phyloP scores from a whole-genome alignment of 1,139 yeast genomes.

The Sugiyamaella xylanicola region DNA sequence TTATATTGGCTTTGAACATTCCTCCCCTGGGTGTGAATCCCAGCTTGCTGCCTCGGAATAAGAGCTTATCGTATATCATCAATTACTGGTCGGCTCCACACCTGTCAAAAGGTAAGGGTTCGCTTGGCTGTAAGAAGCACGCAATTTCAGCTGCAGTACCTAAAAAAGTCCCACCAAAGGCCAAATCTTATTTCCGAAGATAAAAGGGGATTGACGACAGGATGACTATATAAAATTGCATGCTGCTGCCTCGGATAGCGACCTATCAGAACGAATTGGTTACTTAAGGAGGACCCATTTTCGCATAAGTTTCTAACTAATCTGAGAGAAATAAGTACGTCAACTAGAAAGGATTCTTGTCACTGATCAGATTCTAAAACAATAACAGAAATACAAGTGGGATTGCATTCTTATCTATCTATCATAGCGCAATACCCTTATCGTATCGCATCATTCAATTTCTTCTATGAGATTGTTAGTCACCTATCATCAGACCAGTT shows the following conservation, averaged over 20 bases:
- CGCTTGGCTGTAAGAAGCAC: constrained; percentile 1
- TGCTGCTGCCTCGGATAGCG: background rate
- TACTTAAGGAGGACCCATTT: no score
- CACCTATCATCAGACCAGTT: background rate
- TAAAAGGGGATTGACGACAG: background rate
- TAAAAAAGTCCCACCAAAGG: background rate
- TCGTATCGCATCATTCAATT: constrained; percentile 4
- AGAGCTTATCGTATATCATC: no score
- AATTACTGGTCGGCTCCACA: no score
- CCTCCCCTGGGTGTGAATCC: no score
- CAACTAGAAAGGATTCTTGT: no score
- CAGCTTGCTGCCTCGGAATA: no score
- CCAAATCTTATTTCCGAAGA: background rate
- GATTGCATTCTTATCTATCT: background rate
- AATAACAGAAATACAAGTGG: no score
- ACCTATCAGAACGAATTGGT: no score
- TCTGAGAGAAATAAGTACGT: no score
- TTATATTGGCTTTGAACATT: no score
- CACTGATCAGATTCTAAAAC: no score
- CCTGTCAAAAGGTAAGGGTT: constrained; percentile 7
- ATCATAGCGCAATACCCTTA: constrained; percentile 6
- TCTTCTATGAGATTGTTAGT: constrained; percentile 1
- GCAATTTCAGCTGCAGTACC: constrained; percentile 13
- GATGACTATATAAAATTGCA: background rate
- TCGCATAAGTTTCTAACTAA: no score